phyloP scores from a whole-genome alignment of 371 early-diverging fungal species.

The Mucor saturninus region DNA sequence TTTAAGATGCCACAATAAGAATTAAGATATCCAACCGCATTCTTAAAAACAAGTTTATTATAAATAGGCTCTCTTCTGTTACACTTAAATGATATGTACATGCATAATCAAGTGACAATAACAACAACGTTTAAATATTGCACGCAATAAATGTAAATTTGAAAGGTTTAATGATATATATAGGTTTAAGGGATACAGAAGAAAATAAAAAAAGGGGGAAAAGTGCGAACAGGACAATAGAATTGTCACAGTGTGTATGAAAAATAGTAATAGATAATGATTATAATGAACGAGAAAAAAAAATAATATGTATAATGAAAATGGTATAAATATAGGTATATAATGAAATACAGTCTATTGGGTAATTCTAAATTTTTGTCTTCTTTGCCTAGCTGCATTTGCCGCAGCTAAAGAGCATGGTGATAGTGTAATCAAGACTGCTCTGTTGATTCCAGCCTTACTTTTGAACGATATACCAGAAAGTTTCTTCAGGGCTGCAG shows the following conservation, averaged over 20 bases:
- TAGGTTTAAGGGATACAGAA: neutral
- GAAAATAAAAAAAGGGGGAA: neutral
- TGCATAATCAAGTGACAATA: neutral
- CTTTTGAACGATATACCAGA: slow-evolving; percentile 9
- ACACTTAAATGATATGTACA: slow-evolving; percentile 3
- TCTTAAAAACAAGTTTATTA: neutral
- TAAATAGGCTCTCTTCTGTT: neutral
- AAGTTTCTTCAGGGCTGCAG: slow-evolving; percentile 16
- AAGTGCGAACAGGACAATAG: neutral
- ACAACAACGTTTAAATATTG: neutral
- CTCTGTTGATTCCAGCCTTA: neutral
- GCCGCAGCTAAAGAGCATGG: slow-evolving; percentile 29
- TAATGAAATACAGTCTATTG: slow-evolving; percentile 1
- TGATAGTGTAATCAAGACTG: slow-evolving; percentile 28
- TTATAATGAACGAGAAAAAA: neutral
- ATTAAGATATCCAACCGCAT: neutral
- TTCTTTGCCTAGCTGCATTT: slow-evolving; percentile 27
- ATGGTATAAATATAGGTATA: neutral
- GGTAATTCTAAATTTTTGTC: slow-evolving; percentile 8
- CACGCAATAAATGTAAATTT: neutral
- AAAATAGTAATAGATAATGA: neutral
- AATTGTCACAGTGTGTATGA: neutral
- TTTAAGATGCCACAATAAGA: neutral
- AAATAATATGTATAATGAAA: slow-evolving; percentile 9
- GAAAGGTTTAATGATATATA: neutral